Evolutionary conservation across 2,329 filamentous ascomycete species (phyloP), one percentile per base, ranked within the genome.

Genomic region (Venturia nashicola): DNA sequence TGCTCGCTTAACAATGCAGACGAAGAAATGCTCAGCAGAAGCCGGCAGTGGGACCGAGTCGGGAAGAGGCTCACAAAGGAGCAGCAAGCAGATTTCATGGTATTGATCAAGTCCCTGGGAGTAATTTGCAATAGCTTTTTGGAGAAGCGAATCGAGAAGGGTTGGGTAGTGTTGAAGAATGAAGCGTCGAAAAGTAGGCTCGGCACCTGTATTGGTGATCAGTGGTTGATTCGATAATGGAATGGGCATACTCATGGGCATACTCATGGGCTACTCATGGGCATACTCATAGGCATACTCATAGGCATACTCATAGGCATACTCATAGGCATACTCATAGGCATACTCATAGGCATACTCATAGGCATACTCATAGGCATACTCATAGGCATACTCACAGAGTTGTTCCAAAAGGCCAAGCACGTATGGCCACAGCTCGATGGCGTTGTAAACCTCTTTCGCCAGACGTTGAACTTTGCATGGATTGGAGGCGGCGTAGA

Each of bases 11-110:
- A 65, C 44, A 0, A 62, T 23, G 36, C 44, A 16, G 23, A 65
- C 34, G 46, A 65, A 65, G 59, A 65, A 61, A 3, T 42, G 9
- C 34, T 65, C 42, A 3, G 55, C 63, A 14, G 43, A 61, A 27
- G 63, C 23, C 20, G 63, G 63, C 18, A 65, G 59, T 42, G 59
- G 34, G 18, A 61, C 20, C 1, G 20, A 44, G 6, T 7, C 8
- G 1, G 63, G 63, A n/a, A 65, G 46, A 18, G 54, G 55, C 34
- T 57, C 54, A 23, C 36, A 7, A 23, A 64, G 43, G n/a, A 64
- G 43, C 39, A 32, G 39, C n/a, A 65, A 2, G 43, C 63, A 65
- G 12, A 51, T 34, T 3, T 60, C 36, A 16, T 42, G 42, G 36
- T 60, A 60, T 32, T 43, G 59, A n/a, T 27, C 11, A 27, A 27